Evolutionary conservation across 1,139 yeast species (phyloP), one percentile per base, ranked within the genome.

Genomic region (Saccharomycopsis phalli): DNA sequence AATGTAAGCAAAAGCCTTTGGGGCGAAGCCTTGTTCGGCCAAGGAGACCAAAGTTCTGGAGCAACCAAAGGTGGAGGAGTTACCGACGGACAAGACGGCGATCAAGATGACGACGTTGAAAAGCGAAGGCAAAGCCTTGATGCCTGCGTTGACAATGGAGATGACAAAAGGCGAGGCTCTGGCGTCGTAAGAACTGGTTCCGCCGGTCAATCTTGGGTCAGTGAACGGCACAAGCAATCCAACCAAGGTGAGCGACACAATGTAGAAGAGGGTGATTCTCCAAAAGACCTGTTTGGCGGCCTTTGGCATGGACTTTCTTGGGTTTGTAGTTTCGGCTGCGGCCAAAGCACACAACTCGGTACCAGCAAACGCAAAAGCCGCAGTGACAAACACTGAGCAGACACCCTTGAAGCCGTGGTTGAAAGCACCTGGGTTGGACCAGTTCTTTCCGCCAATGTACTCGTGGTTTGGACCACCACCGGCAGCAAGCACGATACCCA

Each of bases 261-360:
- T 62, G 61, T 81, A 81, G 55, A 80, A 79, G 20, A 74, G 58
- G 18, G 79, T 65, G 48, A 81, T 77, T 57, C 86, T 68, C 87
- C 87, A 80, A 61, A 81, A 79, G 17, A 81, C 83, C 57, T 80
- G 86, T 59, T 80, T 80, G 45, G 78, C 71, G 34, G 91, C 91
- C 50, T 67, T 65, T 47, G 91, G 91, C 41, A 81, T 66, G 5
- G 80, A 60, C 51, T 68, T 69, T 57, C 81, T 68, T 47, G 95
- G 95, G 59, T 83, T 80, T 42, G 65, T 68, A 34, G 94, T 76
- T 62, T 88, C 96, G 14, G 94, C 86, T 29, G 94, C 84, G 25
- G 94, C 87, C 52, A 87, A 69, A 46, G 94, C 95, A 41, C 80
- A 79, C 55, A 82, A 65, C 61, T 83, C 94, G 40, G 81, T 74